Evolutionary conservation across 805 yeast species (phyloP), one percentile per base, ranked within the genome.

Genomic region (Saturnispora sanitii): DNA sequence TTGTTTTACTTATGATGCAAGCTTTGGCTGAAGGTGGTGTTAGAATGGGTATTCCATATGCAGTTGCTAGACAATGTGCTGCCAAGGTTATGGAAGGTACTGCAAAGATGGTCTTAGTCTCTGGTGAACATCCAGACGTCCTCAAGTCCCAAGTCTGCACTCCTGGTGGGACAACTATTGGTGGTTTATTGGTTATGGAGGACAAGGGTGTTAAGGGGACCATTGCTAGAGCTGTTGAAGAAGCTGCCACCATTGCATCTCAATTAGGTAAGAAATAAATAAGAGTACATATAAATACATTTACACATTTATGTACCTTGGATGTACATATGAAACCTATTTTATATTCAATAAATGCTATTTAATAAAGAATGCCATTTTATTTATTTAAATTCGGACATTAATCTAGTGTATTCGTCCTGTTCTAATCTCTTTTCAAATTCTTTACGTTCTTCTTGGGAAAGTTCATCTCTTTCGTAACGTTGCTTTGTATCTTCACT

Each of bases 91-190:
- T 87, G 76, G 88, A 82, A 59, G 98, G 98, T 19, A 83, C 96
- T 12, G 90, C 92, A 13, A 79, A 77, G 62, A 83, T 92, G 96
- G 88, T 81, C 1, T 73, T 79, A 47, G 74, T 76, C 49, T 79
- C 87, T 9, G 87, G 85, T 3, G 75, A 70, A 33, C 96, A 90
- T 55, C 98, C 98, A 9, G 90, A 92, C 16, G 85, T 74, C 11
- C 71, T 92, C 58, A 84, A 84, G 57, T 78, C 82, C 57, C 80
- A 79, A 52, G 92, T 92, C 7, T 87, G 96, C 57, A 92, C 98
- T 0, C 98, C 98, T 19, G 98, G 92, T 23, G 98, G 98, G 26
- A 88, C 96, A 38, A 92, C 98, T 4, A 92, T 92, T 58, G 95
- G 95, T 8, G 98, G 98, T 0, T 67, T 92, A 44, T 71, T 90